Evolutionary conservation across 2,329 filamentous ascomycete genomes (phyloP).

Genomic region (Neophaeococcomyces mojaviensis): DNA sequence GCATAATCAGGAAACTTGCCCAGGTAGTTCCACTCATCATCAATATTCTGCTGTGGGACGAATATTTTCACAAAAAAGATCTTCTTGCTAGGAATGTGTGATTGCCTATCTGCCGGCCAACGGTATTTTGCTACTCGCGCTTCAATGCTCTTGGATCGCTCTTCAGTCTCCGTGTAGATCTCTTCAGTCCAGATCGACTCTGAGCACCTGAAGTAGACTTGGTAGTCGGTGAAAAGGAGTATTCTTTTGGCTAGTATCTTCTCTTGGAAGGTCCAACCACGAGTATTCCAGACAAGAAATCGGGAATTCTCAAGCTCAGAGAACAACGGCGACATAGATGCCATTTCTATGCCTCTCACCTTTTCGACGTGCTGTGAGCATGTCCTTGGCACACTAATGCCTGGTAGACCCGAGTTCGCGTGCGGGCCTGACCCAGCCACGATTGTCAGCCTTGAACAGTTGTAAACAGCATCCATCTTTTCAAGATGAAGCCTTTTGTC

Average conservation of each 20-base stretch:
- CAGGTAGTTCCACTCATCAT: slow-evolving; percentile 4
- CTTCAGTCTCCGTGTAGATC: neutral
- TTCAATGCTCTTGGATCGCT: neutral
- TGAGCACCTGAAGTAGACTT: slow-evolving; percentile 4
- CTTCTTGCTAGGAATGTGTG: slow-evolving; percentile 3
- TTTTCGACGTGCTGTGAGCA: neutral
- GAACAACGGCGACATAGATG: neutral
- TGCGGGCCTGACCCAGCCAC: neutral
- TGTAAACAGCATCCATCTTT: slow-evolving; percentile 14
- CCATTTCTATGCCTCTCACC: neutral
- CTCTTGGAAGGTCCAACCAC: slow-evolving; percentile 7
- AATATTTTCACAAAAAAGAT: neutral
- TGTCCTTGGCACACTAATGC: neutral
- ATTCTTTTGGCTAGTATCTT: neutral
- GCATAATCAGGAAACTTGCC: slow-evolving; percentile 1
- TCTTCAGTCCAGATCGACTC: slow-evolving; percentile 3
- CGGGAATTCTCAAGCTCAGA: neutral
- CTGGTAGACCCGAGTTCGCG: slow-evolving; percentile 7
- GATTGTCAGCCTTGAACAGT: slow-evolving; percentile 9
- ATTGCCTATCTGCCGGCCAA: neutral
- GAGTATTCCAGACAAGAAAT: neutral
- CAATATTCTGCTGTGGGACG: neutral
- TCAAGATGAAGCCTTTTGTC: slow-evolving; percentile 6
- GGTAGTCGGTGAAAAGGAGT: neutral
- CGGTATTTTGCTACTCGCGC: neutral